Base-by-base conservation (phyloP, 2,329 filamentous ascomycete genomes). In the Ambrosiella cleistominuta region DNA sequence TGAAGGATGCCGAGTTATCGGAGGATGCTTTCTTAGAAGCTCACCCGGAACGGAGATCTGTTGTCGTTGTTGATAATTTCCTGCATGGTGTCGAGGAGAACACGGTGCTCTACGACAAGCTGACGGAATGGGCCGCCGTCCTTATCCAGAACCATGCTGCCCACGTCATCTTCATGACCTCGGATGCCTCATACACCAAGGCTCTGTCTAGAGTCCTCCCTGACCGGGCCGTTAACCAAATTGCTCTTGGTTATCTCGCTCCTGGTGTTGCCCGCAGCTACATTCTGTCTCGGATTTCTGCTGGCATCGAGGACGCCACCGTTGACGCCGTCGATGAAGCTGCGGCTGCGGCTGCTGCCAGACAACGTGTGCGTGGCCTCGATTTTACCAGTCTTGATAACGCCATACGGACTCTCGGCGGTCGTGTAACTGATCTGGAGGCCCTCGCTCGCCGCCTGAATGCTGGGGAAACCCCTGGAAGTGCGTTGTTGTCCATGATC, bases 141-240 rank as follows among this genome's bases (percentile, higher is more conserved):
- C 72, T 96, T 36, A 90, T 93, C 0, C 87, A 88, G 51, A 83
- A 85, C 56, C 95, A 96, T 63, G 78, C 95, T 49, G 91, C 91
- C 0, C 93, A 97, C 68, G 89, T 97, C 59, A 83, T 98, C 59
- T 95, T 97, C 74, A 74, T 98, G 42, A 96, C 91, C 0, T 88
- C 85, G 59, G 91, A 97, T 63, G 80, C 88, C 0, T 87, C 88
- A 0, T 95, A 88, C 70, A 85, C 86, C 54, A 97, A 97, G 68
- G 84, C 87, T 0, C 74, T 97, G 1, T 83, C 86, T 60, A 93
- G 88, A 67, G 86, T 88, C 0, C 76, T 98, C 17, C 93, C 93
- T 0, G 91, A 96, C 66, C 81, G 93, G 35, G 85, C 96, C 11
- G 95, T 97, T 74, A 82, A 87, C 57, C 85, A 88, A 55, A 83